Evolutionary conservation across 2,329 filamentous ascomycete species (phyloP).

Genomic region (Penicillium sp.): DNA sequence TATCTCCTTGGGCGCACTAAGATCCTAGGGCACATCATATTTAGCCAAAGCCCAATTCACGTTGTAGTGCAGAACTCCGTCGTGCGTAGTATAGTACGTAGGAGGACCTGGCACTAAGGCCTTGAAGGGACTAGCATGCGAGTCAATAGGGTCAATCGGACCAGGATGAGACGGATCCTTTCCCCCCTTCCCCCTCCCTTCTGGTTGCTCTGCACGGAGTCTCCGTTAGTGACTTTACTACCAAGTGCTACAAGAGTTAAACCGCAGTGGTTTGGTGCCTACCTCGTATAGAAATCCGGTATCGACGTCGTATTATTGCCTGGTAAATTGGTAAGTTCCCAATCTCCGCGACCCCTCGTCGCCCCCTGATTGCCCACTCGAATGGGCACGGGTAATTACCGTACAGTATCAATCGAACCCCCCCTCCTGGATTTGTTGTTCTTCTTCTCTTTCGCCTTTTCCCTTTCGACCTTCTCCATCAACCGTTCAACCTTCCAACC

Average conservation of each 20-base stretch:
- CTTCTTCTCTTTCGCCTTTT: constrained; percentile 18
- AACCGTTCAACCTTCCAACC: constrained; percentile 11
- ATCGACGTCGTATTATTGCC: neutral
- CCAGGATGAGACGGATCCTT: neutral
- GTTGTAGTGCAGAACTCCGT: constrained; percentile 2
- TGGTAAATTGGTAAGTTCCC: constrained; percentile 10
- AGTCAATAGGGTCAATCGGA: neutral
- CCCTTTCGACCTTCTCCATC: constrained; percentile 15
- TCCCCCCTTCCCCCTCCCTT: neutral
- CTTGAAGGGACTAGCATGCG: constrained; percentile 1
- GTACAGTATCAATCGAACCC: constrained; percentile 8
- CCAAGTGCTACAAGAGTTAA: too few relatives aligned
- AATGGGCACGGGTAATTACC: constrained; percentile 1
- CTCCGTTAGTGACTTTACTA: neutral
- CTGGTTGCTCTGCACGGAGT: constrained; percentile 2
- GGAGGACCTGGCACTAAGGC: neutral
- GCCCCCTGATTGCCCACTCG: constrained; percentile 6
- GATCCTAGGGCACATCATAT: constrained; percentile 3
- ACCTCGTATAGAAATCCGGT: neutral
- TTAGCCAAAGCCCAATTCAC: neutral
- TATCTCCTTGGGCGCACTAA: neutral
- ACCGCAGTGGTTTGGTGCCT: neutral
- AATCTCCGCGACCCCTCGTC: constrained; percentile 9
- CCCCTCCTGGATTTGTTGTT: constrained; percentile 14
- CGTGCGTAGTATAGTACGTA: neutral